Percentiles rank a stretch among this genome's conserved stretches.
Conservation (phyloP, 106 monocot species). For the Allium sativum region DNA sequence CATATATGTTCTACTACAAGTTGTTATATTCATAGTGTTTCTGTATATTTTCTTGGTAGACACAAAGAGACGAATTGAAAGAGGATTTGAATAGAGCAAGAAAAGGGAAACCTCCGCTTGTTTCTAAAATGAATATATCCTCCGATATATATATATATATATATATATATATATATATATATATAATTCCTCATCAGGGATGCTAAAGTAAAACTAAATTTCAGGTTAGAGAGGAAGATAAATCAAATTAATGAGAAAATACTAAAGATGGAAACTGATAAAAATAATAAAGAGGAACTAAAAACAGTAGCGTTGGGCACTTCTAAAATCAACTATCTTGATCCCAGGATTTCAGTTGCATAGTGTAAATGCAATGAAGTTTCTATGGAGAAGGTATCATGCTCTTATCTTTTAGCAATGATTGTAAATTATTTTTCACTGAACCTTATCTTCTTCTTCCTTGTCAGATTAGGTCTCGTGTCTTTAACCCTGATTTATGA, state of each 20-base stretch:
- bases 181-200: background rate
- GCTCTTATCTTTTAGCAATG: background rate
- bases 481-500: too few species aligned
- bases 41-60: slow-evolving; percentile 13
- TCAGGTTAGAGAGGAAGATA: slow-evolving; percentile 71
- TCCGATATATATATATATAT: too few species aligned
- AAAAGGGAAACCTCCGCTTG: slow-evolving; percentile 67
- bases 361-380: slow-evolving; percentile 97
- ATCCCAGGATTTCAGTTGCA: slow-evolving; percentile 85
- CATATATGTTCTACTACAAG: too few species aligned
- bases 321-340: slow-evolving; percentile 89
- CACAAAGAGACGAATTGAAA: slow-evolving; percentile 51
- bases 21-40: too few species aligned
- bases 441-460: too few species aligned
- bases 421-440: too few species aligned
- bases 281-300: slow-evolving; percentile 65
- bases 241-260: slow-evolving; percentile 46
- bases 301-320: slow-evolving; percentile 86
- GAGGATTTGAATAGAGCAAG: slow-evolving; percentile 63
- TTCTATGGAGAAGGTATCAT: slow-evolving; percentile 80
- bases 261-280: slow-evolving; percentile 72
- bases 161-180: background rate
- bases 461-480: too few species aligned
- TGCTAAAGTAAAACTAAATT: slow-evolving; percentile 8
- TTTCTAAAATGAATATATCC: slow-evolving; percentile 52